These are phyloP conservation scores for Pythium aphanidermatum DNA, from an alignment of 352 stramenopile genomes.

Conservation along the genomic window DNA sequence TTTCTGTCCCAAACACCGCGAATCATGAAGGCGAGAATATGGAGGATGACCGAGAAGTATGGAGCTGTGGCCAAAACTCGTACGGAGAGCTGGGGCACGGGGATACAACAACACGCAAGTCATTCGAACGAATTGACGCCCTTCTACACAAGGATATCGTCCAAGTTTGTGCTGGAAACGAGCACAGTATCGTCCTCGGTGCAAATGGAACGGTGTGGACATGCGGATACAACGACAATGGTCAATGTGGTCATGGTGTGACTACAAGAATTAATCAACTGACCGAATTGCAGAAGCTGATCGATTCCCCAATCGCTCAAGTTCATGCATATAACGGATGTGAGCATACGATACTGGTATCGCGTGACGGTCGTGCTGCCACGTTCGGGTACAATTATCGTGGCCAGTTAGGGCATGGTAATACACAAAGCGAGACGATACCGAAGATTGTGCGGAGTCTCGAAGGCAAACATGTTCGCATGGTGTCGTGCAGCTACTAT, in stretches of 20 bases:
- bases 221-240: conserved; percentile 94
- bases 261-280: conserved; percentile 74
- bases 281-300: conserved; percentile 64
- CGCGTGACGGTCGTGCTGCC: conserved; percentile 63
- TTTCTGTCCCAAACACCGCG: no score
- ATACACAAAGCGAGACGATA: conserved; percentile 77
- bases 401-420: conserved; percentile 89
- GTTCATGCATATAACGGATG: conserved; percentile 93
- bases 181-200: conserved; percentile 86
- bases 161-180: conserved; percentile 88
- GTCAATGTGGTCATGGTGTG: conserved; percentile 87
- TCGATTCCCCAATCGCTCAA: conserved; percentile 43
- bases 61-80: conserved; percentile 93
- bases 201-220: conserved; percentile 73
- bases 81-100: conserved; percentile 91
- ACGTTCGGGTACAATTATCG: conserved; percentile 93
- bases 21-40: conserved; percentile 23
- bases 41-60: conserved; percentile 81
- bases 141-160: conserved; percentile 76
- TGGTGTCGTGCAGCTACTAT: conserved; percentile 93
- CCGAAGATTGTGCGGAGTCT: conserved; percentile 77
- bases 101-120: conserved; percentile 83
- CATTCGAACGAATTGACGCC: conserved; percentile 65
- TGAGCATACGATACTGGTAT: conserved; percentile 87
- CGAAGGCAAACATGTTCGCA: conserved; percentile 49